Conservation (phyloP, 2,329 filamentous ascomycete genomes). For the Tolypocladium capitatum region DNA sequence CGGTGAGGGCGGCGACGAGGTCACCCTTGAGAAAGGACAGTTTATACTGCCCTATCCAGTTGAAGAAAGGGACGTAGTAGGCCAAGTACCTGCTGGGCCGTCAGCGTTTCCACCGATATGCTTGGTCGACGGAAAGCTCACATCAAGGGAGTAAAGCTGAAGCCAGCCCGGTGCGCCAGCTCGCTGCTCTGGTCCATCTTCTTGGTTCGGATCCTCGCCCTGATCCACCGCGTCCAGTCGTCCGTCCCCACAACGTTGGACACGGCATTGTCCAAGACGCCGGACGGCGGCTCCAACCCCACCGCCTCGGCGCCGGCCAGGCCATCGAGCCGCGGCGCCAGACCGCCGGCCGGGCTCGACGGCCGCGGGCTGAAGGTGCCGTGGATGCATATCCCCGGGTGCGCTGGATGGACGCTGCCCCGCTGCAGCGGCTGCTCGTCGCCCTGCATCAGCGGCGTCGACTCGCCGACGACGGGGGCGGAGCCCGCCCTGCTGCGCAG, state of each 20-base stretch:
- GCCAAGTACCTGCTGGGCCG: slow-evolving; percentile 55
- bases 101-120: neutral
- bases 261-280: slow-evolving; percentile 25
- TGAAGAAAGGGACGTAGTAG: slow-evolving; percentile 86
- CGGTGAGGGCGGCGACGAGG: slow-evolving; percentile 76
- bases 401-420: slow-evolving; percentile 17
- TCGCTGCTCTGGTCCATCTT: slow-evolving; percentile 61
- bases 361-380: slow-evolving; percentile 65
- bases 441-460: slow-evolving; percentile 33
- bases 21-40: slow-evolving; percentile 75
- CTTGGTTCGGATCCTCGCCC: slow-evolving; percentile 40
- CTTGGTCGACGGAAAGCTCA: slow-evolving; percentile 24
- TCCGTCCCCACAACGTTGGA: slow-evolving; percentile 24
- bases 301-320: slow-evolving; percentile 20
- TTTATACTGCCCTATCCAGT: slow-evolving; percentile 81
- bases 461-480: slow-evolving; percentile 26
- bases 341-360: slow-evolving; percentile 29
- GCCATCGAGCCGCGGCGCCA: slow-evolving; percentile 9
- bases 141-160: slow-evolving; percentile 64
- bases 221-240: slow-evolving; percentile 37
- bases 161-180: slow-evolving; percentile 58
- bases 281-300: slow-evolving; percentile 18
- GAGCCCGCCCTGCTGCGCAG: neutral
- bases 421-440: slow-evolving; percentile 4
- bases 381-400: slow-evolving; percentile 48